These are phyloP conservation scores for Ceratobasidium sp. DNA, from an alignment of 1,284 basidiomycete genomes.

Conservation along the genomic window DNA sequence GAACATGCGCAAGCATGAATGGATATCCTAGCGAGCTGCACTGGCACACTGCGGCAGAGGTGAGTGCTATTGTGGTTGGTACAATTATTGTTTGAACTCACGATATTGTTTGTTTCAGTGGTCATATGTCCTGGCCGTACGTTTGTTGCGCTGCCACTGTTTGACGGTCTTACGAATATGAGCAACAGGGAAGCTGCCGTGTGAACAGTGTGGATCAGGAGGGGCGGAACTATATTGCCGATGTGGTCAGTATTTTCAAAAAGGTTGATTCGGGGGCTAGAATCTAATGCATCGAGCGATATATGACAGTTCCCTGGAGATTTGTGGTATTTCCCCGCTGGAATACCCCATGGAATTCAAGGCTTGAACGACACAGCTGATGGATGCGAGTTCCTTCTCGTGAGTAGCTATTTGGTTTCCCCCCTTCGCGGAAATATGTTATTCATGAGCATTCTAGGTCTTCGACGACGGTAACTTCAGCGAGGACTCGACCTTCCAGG, in stretches of 20 bases:
- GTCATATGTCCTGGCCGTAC: slow-evolving; percentile 71
- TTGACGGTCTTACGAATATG: background rate
- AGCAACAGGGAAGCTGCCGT: slow-evolving; percentile 70
- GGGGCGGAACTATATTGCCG: slow-evolving; percentile 73
- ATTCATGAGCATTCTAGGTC: slow-evolving; percentile 59
- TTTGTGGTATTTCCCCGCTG: slow-evolving; percentile 75
- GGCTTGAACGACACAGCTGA: slow-evolving; percentile 69
- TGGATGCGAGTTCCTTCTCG: slow-evolving; percentile 78
- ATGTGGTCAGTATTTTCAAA: slow-evolving; percentile 61
- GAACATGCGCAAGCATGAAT: background rate
- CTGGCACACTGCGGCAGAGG: slow-evolving; percentile 52
- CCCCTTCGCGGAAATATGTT: background rate
- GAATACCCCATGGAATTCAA: slow-evolving; percentile 75
- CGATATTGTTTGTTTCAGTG: slow-evolving; percentile 57
- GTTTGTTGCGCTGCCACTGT: background rate
- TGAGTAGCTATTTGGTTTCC: slow-evolving; percentile 54
- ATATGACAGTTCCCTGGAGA: slow-evolving; percentile 43
- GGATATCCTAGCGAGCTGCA: slow-evolving; percentile 44
- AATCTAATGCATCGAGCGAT: too few relatives aligned
- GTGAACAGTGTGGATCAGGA: slow-evolving; percentile 71
- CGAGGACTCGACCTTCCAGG: slow-evolving; percentile 68
- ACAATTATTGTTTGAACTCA: slow-evolving; percentile 61
- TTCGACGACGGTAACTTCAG: slow-evolving; percentile 67
- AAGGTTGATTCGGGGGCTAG: too few relatives aligned
- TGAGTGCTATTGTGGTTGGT: background rate